Percentiles rank a stretch among this genome's conserved stretches.
Evolutionary conservation across 805 yeast genomes (phyloP).

Genomic region (Candida taoyuanica): DNA sequence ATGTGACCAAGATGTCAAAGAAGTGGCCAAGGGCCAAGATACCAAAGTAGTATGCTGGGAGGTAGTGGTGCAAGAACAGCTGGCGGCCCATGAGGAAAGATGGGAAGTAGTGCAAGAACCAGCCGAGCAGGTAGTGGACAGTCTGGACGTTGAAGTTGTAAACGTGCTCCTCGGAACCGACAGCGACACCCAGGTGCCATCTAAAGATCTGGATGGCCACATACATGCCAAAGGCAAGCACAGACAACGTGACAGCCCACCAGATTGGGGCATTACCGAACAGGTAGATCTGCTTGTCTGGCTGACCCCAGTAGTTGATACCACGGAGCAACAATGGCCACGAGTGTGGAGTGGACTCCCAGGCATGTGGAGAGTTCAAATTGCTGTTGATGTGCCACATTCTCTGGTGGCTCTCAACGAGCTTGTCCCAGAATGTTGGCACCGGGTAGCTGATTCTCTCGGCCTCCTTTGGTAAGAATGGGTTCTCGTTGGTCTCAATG

Average conservation of each 20-base stretch:
- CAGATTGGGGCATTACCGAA: conserved; percentile 77
- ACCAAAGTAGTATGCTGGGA: conserved; percentile 90
- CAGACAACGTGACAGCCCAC: conserved; percentile 63
- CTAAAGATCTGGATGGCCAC: conserved; percentile 40
- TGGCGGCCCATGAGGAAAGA: conserved; percentile 89
- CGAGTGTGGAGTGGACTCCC: conserved; percentile 64
- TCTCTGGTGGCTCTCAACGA: conserved; percentile 59
- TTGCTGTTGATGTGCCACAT: conserved; percentile 80
- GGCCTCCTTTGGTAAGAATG: conserved; percentile 38
- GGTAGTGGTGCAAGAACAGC: conserved; percentile 86
- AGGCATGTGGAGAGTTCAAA: conserved; percentile 62
- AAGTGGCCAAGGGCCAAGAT: conserved; percentile 70
- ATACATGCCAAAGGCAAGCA: conserved; percentile 47
- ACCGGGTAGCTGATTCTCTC: conserved; percentile 49
- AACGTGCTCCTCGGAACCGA: conserved; percentile 48
- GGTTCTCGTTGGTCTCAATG: conserved; percentile 63
- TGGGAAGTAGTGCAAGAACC: conserved; percentile 68
- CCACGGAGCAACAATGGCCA: conserved; percentile 80
- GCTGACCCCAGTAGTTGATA: conserved; percentile 71
- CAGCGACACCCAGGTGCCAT: conserved; percentile 60
- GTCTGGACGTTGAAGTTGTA: conserved; percentile 63
- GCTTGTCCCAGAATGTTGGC: conserved; percentile 52
- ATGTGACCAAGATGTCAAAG: conserved; percentile 47
- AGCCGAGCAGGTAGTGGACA: conserved; percentile 61
- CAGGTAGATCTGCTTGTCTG: conserved; percentile 59